These are phyloP conservation scores for Tillandsia leiboldiana DNA, from an alignment of 176 grass and related monocot genomes.

Conservation along the genomic window DNA sequence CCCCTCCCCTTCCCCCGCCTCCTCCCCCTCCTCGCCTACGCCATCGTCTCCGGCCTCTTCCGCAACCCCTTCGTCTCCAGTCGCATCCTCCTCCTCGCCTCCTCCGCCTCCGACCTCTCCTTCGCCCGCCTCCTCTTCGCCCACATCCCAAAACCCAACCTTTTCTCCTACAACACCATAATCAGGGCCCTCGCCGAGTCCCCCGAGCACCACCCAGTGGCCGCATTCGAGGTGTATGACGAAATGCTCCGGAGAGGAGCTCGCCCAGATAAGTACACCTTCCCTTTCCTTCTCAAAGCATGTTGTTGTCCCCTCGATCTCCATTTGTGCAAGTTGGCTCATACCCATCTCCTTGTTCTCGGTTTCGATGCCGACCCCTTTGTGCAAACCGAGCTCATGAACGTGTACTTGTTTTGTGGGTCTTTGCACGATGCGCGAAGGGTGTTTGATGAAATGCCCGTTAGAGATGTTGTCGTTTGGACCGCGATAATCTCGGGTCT, in stretches of 20 bases:
- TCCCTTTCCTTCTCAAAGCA: conserved; percentile 52
- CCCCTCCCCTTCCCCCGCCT: conserved; percentile 31
- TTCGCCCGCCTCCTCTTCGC: conserved; percentile 28
- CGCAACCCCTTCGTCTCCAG: conserved; percentile 38
- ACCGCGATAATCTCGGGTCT: conserved; percentile 34
- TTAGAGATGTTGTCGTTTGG: conserved; percentile 37
- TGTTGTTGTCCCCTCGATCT: conserved; percentile 18
- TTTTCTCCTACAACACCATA: conserved; percentile 57
- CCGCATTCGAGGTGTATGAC: conserved; percentile 32
- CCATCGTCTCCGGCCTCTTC: conserved; percentile 53
- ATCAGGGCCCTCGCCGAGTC: conserved; percentile 25
- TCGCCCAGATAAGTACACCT: conserved; percentile 37
- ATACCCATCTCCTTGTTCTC: conserved; percentile 17
- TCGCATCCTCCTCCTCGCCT: conserved; percentile 20
- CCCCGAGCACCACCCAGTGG: neutral
- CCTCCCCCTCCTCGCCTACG: conserved; percentile 29
- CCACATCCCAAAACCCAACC: conserved; percentile 16
- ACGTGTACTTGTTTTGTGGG: conserved; percentile 9
- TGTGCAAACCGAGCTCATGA: conserved; percentile 34
- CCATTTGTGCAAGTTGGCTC: conserved; percentile 15
- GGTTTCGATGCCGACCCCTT: conserved; percentile 28
- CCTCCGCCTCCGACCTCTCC: conserved; percentile 26
- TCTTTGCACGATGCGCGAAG: neutral
- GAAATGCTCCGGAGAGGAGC: conserved; percentile 42
- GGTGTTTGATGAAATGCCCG: conserved; percentile 39